phyloP scores from a whole-genome alignment of 805 yeast species.

The Groenewaldozyma salmanticensis region DNA sequence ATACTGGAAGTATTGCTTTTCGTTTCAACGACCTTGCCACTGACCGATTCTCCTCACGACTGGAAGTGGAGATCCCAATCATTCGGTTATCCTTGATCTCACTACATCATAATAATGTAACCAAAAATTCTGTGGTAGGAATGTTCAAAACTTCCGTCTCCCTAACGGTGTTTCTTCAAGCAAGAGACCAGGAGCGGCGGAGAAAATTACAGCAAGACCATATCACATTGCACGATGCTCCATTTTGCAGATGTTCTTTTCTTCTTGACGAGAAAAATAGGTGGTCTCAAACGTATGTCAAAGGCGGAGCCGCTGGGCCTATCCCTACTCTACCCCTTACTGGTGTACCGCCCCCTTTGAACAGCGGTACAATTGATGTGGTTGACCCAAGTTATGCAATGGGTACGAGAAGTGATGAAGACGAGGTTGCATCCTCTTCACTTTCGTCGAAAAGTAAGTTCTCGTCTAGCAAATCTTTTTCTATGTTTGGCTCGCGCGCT shows the following conservation, averaged over 20 bases:
- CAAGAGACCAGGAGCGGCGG: conserved; percentile 37
- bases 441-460: conserved; percentile 5
- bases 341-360: conserved; percentile 50
- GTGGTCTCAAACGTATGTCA: conserved; percentile 26
- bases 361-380: conserved; percentile 37
- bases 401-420: conserved; percentile 11
- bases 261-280: conserved; percentile 45
- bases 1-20: conserved; percentile 26
- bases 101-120: conserved; percentile 6
- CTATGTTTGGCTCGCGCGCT: neutral
- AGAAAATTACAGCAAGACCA: conserved; percentile 53
- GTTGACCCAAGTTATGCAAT: conserved; percentile 21
- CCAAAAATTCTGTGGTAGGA: conserved; percentile 14
- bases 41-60: conserved; percentile 46
- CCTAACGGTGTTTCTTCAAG: conserved; percentile 50
- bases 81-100: conserved; percentile 30
- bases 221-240: conserved; percentile 63
- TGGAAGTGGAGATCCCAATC: conserved; percentile 41
- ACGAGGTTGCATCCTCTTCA: conserved; percentile 10
- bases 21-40: conserved; percentile 64
- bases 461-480: neutral
- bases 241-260: conserved; percentile 73
- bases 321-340: conserved; percentile 57
- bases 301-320: conserved; percentile 38
- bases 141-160: conserved; percentile 46